Percentiles rank a stretch among this genome's conserved stretches.
Conservation (phyloP, 2,329 filamentous ascomycete species). For the Cytospora paraplurivora region DNA sequence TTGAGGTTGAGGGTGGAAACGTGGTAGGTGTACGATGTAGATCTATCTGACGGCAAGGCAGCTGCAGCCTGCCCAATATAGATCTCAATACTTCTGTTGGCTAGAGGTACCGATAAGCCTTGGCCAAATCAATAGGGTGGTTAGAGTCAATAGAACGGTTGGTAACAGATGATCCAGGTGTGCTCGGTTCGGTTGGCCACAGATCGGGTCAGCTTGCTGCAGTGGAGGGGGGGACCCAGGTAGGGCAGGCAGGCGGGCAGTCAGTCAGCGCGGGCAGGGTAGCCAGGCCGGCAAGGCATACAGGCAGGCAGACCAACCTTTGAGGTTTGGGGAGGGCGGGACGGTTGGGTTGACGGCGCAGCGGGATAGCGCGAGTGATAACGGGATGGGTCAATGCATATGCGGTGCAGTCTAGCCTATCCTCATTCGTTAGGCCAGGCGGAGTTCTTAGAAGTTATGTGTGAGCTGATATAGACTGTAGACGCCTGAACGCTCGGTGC, state of each 20-base stretch:
- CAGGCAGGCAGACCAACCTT: not conserved
- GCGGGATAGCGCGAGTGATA: too few species aligned
- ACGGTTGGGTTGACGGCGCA: not conserved
- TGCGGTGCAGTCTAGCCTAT: not conserved
- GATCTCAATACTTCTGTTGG: slow-evolving; percentile 12
- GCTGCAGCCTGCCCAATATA: slow-evolving; percentile 21
- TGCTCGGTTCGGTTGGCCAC: not conserved
- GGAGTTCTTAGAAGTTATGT: not conserved
- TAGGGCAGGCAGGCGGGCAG: too few species aligned
- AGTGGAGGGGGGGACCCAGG: not conserved
- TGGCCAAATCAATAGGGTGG: not conserved
- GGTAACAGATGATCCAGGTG: not conserved
- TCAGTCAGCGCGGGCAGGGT: too few species aligned
- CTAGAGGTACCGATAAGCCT: slow-evolving; percentile 9
- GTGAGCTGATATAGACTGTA: not conserved
- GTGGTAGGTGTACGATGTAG: slow-evolving; percentile 7
- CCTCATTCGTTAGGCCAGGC: not conserved
- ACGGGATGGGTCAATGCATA: not conserved
- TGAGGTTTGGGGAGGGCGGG: not conserved
- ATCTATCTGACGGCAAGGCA: slow-evolving; percentile 13
- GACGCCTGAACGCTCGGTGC: too few species aligned
- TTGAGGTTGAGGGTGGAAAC: not conserved
- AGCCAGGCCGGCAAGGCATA: too few species aligned
- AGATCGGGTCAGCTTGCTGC: not conserved
- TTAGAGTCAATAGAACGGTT: not conserved